A percentile compares a stretch with the other conserved stretches of the same genome.
Conservation (phyloP, 345 rosid species). For the Laguncularia racemosa region DNA sequence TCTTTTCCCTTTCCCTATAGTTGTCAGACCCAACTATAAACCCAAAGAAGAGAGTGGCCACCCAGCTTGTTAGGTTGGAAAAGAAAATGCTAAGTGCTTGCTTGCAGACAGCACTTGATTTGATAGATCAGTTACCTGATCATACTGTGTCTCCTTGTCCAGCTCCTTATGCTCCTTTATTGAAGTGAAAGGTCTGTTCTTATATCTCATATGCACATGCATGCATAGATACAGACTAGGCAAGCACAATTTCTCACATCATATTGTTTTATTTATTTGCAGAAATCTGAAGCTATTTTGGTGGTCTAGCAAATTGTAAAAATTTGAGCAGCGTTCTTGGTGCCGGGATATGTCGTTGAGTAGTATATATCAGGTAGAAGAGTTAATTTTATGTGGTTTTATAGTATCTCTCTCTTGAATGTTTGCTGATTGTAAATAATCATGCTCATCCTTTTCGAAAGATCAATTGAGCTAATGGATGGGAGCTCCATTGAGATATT, state of each 20-base stretch:
- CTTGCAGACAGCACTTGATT: slow-evolving; percentile 46
- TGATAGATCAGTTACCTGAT: slow-evolving; percentile 73
- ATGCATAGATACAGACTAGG: not conserved
- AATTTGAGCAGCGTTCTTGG: not conserved
- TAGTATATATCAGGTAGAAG: no score
- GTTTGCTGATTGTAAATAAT: no score
- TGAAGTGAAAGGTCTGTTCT: slow-evolving; percentile 43
- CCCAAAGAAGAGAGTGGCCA: slow-evolving; percentile 86
- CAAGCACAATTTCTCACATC: not conserved
- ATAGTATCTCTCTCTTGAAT: no score
- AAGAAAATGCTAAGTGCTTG: slow-evolving; percentile 86
- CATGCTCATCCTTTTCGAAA: no score
- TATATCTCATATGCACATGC: no score
- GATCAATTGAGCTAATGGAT: no score
- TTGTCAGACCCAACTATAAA: slow-evolving; percentile 63
- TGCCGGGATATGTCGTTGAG: not conserved
- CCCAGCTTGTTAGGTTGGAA: slow-evolving; percentile 78
- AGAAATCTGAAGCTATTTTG: not conserved
- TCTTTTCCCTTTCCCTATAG: slow-evolving; percentile 21
- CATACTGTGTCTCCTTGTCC: slow-evolving; percentile 77
- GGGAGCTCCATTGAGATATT: no score
- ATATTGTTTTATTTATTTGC: not conserved
- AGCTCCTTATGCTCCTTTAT: slow-evolving; percentile 67
- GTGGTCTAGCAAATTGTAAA: slow-evolving; percentile 1
- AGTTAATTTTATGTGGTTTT: no score